Evolutionary conservation across 768 basidiomycete species (phyloP).

Genomic region (Boletus sp.): DNA sequence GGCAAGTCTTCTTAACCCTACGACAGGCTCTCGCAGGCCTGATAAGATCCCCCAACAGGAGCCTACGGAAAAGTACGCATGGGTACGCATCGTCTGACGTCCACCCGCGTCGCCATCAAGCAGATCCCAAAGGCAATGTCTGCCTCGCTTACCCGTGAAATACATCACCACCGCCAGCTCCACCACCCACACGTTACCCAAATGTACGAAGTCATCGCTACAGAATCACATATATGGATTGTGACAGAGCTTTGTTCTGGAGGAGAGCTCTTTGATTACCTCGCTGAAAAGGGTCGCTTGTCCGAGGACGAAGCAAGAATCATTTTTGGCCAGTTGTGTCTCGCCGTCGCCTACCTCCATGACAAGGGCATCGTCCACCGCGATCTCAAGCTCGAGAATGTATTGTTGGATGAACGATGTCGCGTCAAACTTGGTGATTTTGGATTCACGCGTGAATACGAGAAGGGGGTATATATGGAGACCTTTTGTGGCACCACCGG

Average conservation of each 20-base stretch:
- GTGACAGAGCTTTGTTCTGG: slow-evolving; percentile 96
- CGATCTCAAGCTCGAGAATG: slow-evolving; percentile 96
- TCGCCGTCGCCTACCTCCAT: slow-evolving; percentile 92
- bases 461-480: slow-evolving; percentile 74
- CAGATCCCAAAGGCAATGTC: slow-evolving; percentile 96
- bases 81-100: slow-evolving; percentile 91
- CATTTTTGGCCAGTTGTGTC: slow-evolving; percentile 94
- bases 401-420: slow-evolving; percentile 86
- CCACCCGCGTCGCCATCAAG: slow-evolving; percentile 92
- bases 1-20: slow-evolving; percentile 47
- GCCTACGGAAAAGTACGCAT: slow-evolving; percentile 95
- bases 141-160: slow-evolving; percentile 89
- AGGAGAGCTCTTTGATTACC: slow-evolving; percentile 97
- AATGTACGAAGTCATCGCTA: slow-evolving; percentile 97
- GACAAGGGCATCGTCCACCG: slow-evolving; percentile 92
- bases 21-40: slow-evolving; percentile 13
- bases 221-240: slow-evolving; percentile 94
- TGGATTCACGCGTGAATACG: slow-evolving; percentile 92
- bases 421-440: slow-evolving; percentile 93
- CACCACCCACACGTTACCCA: slow-evolving; percentile 96
- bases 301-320: slow-evolving; percentile 79
- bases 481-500: slow-evolving; percentile 96
- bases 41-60: slow-evolving; percentile 48
- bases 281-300: slow-evolving; percentile 90
- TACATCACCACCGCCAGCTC: slow-evolving; percentile 95